A percentile compares a stretch with the other conserved stretches of the same genome.
phyloP scores from a whole-genome alignment of 805 yeast genomes.

The Lipomyces spencermartinsiae region DNA sequence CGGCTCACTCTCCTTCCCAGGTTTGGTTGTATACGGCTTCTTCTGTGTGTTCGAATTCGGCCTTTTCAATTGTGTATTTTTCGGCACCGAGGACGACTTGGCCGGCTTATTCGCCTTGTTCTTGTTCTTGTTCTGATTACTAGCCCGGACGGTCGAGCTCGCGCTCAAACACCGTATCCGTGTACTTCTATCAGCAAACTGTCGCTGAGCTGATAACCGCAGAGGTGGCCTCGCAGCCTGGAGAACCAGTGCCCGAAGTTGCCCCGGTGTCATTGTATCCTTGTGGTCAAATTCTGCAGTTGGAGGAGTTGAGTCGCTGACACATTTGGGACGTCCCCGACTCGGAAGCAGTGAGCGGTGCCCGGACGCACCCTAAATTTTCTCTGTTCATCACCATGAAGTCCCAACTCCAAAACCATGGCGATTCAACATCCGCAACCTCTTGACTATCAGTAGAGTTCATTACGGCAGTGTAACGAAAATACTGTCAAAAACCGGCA shows the following conservation, averaged over 20 bases:
- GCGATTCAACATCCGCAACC: not conserved
- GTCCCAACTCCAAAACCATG: not conserved
- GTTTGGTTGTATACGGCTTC: not conserved
- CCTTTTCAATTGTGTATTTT: not conserved
- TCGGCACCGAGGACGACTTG: not conserved
- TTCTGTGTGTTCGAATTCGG: not conserved
- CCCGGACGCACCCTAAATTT: too few relatives aligned
- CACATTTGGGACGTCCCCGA: too few relatives aligned
- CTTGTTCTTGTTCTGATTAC: slow-evolving; percentile 1
- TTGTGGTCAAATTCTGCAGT: too few relatives aligned
- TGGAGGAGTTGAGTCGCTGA: too few relatives aligned
- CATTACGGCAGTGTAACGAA: not conserved
- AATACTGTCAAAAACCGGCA: slow-evolving; percentile 17
- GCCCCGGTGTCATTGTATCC: not conserved
- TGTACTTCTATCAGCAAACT: not conserved
- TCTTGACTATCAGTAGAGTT: not conserved
- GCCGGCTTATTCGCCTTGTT: not conserved
- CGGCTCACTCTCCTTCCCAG: not conserved
- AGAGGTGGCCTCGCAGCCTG: not conserved
- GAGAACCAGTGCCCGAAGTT: not conserved
- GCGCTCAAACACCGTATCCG: not conserved
- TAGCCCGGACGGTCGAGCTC: not conserved
- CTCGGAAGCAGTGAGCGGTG: too few relatives aligned
- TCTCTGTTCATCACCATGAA: too few relatives aligned
- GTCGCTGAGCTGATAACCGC: not conserved